phyloP scores from a whole-genome alignment of 2,329 filamentous ascomycete species.

The Fusarium dlaminii region DNA sequence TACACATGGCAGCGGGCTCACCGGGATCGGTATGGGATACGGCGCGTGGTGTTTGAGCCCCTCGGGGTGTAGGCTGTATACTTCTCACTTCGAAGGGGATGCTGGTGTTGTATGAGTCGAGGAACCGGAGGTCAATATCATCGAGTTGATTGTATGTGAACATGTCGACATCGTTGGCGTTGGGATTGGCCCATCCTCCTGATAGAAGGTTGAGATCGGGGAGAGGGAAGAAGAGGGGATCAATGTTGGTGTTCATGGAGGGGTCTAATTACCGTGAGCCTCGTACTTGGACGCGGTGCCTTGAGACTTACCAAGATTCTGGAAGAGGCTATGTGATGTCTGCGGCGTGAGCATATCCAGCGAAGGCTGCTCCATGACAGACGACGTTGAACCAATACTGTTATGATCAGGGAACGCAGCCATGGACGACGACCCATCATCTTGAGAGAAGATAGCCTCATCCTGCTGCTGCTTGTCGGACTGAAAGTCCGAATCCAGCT shows the following conservation, averaged over 20 bases:
- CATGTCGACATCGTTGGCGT: slow-evolving; percentile 1
- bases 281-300: rapidly evolving
- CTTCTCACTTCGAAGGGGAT: slow-evolving; percentile 43
- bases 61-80: slow-evolving; percentile 19
- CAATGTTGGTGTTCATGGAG: background rate
- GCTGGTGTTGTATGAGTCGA: slow-evolving; percentile 45
- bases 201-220: slow-evolving; percentile 36
- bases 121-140: slow-evolving; percentile 45
- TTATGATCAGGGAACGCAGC: background rate
- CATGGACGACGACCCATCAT: background rate
- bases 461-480: slow-evolving; percentile 14
- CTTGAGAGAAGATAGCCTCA: background rate
- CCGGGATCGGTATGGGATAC: slow-evolving; percentile 10
- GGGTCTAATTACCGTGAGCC: slow-evolving; percentile 4
- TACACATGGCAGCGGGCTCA: slow-evolving; percentile 31
- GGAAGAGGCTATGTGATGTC: slow-evolving; percentile 13
- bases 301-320: slow-evolving; percentile 10
- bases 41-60: slow-evolving; percentile 10
- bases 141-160: slow-evolving; percentile 41
- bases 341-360: slow-evolving; percentile 21
- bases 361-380: slow-evolving; percentile 4
- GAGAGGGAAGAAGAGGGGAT: slow-evolving; percentile 21
- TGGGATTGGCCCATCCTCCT: slow-evolving; percentile 10
- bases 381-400: background rate
- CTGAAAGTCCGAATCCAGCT: slow-evolving; percentile 13